Evolutionary conservation across 2,329 filamentous ascomycete genomes (phyloP), one percentile per base, ranked within the genome.

Genomic region (Xylariaceae sp.): DNA sequence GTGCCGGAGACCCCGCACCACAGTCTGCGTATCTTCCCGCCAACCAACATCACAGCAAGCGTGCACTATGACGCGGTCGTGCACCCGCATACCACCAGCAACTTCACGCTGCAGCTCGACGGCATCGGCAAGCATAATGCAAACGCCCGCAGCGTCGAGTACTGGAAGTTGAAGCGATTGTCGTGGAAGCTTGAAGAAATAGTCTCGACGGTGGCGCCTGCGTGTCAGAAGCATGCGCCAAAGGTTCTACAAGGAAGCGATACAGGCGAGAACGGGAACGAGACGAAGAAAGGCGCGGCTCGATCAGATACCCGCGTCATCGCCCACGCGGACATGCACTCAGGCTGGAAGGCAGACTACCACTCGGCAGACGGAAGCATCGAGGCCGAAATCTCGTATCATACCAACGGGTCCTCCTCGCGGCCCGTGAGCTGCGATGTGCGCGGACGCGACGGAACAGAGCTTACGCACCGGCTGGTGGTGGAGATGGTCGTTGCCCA

Each of bases 401-500:
- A 82, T 49, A 84, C 51, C 2, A 47, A 88, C 37, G 79, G 73
- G 62, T 75, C 75, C 62, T 60, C 69, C 69, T 82, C 86, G 70
- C 82, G 88, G 70, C 88, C 89, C 33, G 83, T 89, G 21, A 53
- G 50, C 54, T 96, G 92, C 78, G 91, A 96, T 70, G 82, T 90
- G 70, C 89, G 90, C 67, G 85, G 88, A 52, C 77, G 82, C 47
- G 87, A 89, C 67, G 92, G 92, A 50, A 87, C 92, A 65, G 87
- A 89, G 68, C 86, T 96, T 56, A 87, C 86, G 48, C 94, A 99
- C 79, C 87, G 89, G 69, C 84, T 99, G 40, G 86, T 96, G 68
- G 84, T 98, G 55, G 94, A 99, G 77, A 87, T 98, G 79, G 92
- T 98, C 46, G 92, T 99, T 19, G 90, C 91, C 2, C 92, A 97